Conservation (phyloP, 2,329 filamentous ascomycete species). For the Fusarium sarcochroum region DNA sequence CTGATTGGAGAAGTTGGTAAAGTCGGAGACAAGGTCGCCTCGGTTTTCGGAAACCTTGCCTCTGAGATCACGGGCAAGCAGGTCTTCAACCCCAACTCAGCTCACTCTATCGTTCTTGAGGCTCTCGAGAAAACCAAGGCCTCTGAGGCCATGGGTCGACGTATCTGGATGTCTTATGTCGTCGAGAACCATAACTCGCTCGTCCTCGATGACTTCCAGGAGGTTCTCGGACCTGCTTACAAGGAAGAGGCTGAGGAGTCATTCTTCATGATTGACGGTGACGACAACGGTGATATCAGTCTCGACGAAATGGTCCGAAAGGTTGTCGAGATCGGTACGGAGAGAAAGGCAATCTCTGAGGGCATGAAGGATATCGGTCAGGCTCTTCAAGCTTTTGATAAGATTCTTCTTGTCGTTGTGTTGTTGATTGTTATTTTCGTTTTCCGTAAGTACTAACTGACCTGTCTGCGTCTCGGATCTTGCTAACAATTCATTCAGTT, state of each 20-base stretch:
- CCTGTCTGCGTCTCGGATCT: neutral
- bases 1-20: conserved; percentile 84
- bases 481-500: conserved; percentile 61
- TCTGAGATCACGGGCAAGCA: conserved; percentile 96
- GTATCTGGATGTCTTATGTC: conserved; percentile 99
- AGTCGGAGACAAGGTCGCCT: conserved; percentile 93
- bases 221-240: conserved; percentile 85
- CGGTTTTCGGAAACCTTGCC: conserved; percentile 91
- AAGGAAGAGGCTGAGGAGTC: conserved; percentile 87
- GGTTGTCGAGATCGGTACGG: conserved; percentile 84
- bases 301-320: conserved; percentile 95
- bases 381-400: conserved; percentile 91
- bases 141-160: conserved; percentile 91
- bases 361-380: conserved; percentile 99
- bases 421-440: conserved; percentile 86
- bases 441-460: conserved; percentile 70
- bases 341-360: conserved; percentile 88
- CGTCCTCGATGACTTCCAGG: conserved; percentile 83
- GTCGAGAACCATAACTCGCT: conserved; percentile 88
- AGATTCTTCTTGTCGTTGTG: conserved; percentile 85
- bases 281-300: conserved; percentile 93
- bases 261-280: conserved; percentile 84
- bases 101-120: conserved; percentile 90
- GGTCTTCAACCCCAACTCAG: conserved; percentile 91
- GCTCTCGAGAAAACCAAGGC: conserved; percentile 87